Conservation (phyloP, 2,329 filamentous ascomycete species). For the Fonsecaea monophora region DNA sequence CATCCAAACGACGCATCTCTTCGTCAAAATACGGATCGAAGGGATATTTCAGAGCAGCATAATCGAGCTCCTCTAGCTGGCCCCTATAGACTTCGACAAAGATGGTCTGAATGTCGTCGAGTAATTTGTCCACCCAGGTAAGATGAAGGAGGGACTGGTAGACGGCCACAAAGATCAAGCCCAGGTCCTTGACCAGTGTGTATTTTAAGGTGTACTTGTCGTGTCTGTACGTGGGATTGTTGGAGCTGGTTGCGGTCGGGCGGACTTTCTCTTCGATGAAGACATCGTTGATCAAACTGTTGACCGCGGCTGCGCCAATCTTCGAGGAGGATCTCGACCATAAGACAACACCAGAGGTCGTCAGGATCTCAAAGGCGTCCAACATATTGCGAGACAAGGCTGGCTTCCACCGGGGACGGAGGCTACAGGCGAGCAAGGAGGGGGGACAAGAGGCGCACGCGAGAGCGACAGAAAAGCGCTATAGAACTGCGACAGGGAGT, state of each 20-base stretch:
- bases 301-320: conserved; percentile 82
- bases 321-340: conserved; percentile 89
- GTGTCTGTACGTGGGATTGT: conserved; percentile 80
- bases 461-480: background rate
- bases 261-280: conserved; percentile 93
- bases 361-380: conserved; percentile 95
- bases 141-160: conserved; percentile 95
- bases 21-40: conserved; percentile 97
- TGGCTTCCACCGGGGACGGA: background rate
- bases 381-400: conserved; percentile 66
- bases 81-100: conserved; percentile 91
- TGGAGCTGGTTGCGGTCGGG: conserved; percentile 62
- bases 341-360: conserved; percentile 92
- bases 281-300: conserved; percentile 92
- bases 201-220: conserved; percentile 96
- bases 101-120: conserved; percentile 91
- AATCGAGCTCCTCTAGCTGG: conserved; percentile 80
- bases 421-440: background rate
- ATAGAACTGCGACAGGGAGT: background rate
- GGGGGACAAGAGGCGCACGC: background rate
- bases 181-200: conserved; percentile 89
- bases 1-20: conserved; percentile 80
- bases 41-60: conserved; percentile 77
- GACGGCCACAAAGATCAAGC: conserved; percentile 95
- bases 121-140: conserved; percentile 94